A percentile compares a stretch with the other conserved stretches of the same genome.
These are phyloP conservation scores for Monilinia fructigena DNA, from an alignment of 2,329 filamentous ascomycete species.

Conservation along the genomic window DNA sequence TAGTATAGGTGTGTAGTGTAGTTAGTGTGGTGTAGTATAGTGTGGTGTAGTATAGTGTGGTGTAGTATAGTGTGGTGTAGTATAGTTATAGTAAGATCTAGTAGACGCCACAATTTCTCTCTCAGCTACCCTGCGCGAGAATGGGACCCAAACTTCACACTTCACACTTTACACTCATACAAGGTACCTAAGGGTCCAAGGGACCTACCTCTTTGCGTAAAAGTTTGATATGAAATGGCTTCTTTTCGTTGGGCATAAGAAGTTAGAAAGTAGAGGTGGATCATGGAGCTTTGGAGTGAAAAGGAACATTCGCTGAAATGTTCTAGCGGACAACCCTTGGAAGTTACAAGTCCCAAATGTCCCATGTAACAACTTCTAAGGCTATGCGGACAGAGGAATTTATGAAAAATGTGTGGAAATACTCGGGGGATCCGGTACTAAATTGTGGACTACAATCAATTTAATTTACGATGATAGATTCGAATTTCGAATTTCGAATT, in stretches of 20 bases:
- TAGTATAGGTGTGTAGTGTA: no score
- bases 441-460: slow-evolving; percentile 7
- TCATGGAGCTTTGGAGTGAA: slow-evolving; percentile 1
- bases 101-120: not conserved
- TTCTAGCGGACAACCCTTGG: slow-evolving; percentile 6
- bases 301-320: slow-evolving; percentile 19
- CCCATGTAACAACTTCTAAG: no score
- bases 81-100: not conserved
- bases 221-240: slow-evolving; percentile 11
- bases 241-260: slow-evolving; percentile 10
- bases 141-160: not conserved
- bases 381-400: slow-evolving; percentile 1
- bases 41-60: no score
- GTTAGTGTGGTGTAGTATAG: no score
- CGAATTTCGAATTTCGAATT: slow-evolving; percentile 17
- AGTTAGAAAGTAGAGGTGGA: not conserved
- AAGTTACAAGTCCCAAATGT: no score
- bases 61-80: no score
- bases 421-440: slow-evolving; percentile 12
- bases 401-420: slow-evolving; percentile 8
- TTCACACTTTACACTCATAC: slow-evolving; percentile 1
- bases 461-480: slow-evolving; percentile 19
- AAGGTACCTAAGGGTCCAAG: not conserved
- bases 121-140: not conserved
- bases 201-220: slow-evolving; percentile 19